Evolutionary conservation across 495 filamentous ascomycete genomes (phyloP).

Genomic region (Talaromyces thailandensis): DNA sequence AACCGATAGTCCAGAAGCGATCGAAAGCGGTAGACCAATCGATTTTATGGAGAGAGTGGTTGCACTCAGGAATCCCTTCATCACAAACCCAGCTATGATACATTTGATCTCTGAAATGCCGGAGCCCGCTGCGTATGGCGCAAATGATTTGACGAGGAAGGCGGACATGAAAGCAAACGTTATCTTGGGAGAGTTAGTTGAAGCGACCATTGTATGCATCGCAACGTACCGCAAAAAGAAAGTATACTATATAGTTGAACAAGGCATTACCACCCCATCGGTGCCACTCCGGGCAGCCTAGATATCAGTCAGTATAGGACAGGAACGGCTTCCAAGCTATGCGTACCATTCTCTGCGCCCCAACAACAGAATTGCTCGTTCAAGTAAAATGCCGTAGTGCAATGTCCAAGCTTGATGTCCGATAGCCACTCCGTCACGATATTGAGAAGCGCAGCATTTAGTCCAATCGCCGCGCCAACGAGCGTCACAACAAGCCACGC

Average conservation of each 20-base stretch:
- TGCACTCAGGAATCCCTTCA: constrained; percentile 94
- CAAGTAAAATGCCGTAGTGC: constrained; percentile 89
- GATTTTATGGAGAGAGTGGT: constrained; percentile 95
- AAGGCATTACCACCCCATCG: constrained; percentile 71
- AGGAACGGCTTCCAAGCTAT: neutral
- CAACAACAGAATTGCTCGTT: constrained; percentile 99
- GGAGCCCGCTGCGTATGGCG: constrained; percentile 93
- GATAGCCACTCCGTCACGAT: constrained; percentile 96
- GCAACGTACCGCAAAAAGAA: constrained; percentile 67
- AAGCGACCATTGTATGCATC: neutral
- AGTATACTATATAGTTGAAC: constrained; percentile 83
- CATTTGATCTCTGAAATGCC: constrained; percentile 99
- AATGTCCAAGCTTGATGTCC: constrained; percentile 91
- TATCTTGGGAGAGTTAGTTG: constrained; percentile 37
- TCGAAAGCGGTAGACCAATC: constrained; percentile 80
- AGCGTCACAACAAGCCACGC: constrained; percentile 97
- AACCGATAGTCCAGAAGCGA: constrained; percentile 89
- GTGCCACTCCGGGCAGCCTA: constrained; percentile 78
- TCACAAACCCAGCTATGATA: constrained; percentile 98
- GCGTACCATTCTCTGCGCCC: constrained; percentile 78
- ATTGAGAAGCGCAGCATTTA: constrained; percentile 90
- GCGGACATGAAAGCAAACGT: constrained; percentile 78
- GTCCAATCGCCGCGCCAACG: constrained; percentile 82
- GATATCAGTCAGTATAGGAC: constrained; percentile 15
- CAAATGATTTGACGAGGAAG: constrained; percentile 81